Conservation (phyloP, 495 filamentous ascomycete genomes). For the Tuber umbilicatum region DNA sequence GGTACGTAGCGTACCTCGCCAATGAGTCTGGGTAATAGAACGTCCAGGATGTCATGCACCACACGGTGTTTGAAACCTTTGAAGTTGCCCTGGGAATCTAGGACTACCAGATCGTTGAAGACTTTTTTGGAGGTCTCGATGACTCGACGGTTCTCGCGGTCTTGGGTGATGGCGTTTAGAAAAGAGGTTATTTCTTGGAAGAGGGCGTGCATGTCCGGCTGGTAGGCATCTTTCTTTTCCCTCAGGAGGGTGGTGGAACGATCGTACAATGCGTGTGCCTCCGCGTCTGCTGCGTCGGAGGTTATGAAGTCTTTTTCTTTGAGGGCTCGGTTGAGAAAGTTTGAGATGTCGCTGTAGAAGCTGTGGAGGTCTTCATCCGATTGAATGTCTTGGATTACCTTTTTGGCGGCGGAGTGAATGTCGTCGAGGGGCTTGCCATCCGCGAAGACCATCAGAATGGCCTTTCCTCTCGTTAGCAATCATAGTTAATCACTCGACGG, state of each 20-base stretch:
- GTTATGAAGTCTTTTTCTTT: slow-evolving; percentile 32
- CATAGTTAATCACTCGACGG: slow-evolving; percentile 2
- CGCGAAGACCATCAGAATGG: slow-evolving; percentile 39
- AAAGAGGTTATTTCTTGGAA: slow-evolving; percentile 32
- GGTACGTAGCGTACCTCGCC: slow-evolving; percentile 39
- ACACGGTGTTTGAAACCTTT: slow-evolving; percentile 33
- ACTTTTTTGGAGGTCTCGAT: slow-evolving; percentile 39
- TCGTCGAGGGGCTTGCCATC: slow-evolving; percentile 35
- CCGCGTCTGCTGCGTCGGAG: slow-evolving; percentile 38
- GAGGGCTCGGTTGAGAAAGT: slow-evolving; percentile 32
- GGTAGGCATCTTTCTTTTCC: slow-evolving; percentile 27
- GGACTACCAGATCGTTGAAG: slow-evolving; percentile 35
- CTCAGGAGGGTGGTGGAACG: slow-evolving; percentile 35
- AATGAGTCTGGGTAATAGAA: slow-evolving; percentile 33
- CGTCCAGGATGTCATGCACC: slow-evolving; percentile 33
- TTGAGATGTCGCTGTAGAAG: slow-evolving; percentile 26
- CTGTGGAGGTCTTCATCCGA: slow-evolving; percentile 34
- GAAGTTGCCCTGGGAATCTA: slow-evolving; percentile 26
- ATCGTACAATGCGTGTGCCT: slow-evolving; percentile 38
- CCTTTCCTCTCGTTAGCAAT: slow-evolving; percentile 23
- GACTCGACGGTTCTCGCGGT: slow-evolving; percentile 29
- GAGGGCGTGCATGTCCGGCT: slow-evolving; percentile 36
- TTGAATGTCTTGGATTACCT: slow-evolving; percentile 35
- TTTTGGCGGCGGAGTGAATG: slow-evolving; percentile 23
- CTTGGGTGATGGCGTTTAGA: slow-evolving; percentile 32